Base-by-base conservation (phyloP, 352 stramenopile genomes). In the Pythium brachiatum region DNA sequence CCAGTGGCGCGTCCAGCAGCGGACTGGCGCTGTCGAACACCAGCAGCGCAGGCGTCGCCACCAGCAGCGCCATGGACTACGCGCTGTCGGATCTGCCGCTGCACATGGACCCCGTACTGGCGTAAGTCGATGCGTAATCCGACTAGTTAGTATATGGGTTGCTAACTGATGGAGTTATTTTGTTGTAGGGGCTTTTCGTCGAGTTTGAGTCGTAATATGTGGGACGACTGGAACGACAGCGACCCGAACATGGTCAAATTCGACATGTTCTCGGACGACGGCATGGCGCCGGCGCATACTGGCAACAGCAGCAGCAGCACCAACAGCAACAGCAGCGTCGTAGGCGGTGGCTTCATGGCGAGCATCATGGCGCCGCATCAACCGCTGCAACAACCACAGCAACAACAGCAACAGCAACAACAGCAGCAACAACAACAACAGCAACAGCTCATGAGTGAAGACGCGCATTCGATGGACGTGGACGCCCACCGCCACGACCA, bases 201-300 rank as follows among this genome's bases (percentile, higher is more conserved):
- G n/a, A 89, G 78, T 38, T 70, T 92, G 65, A 92, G 83, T 43
- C 82, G 86, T 41, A 95, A 95, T 64, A 67, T 95, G 21, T 95
- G 86, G 86, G 84, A 93, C 57, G 86, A 95, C 69, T 95, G 86
- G 86, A 95, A 91, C 60, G 86, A 94, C 58, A 82, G 74, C 60
- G 84, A 89, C 53, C 60, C 73, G 27, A 84, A 73, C 57, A 84
- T 92, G 46, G 66, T 69, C 31, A 88, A 89, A 66, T 83, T 91
- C 44, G 80, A 89, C 61, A 86, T 89, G 74, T 83, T 90, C 31
- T 70, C 68, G 15, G 57, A 62, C 54, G 64, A 70, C 18, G 31
- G 32, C 25, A 56, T 58, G 47, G 36, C 54, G 8, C 11, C 47
- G 1, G 29, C 60, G 29, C n/a, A 36, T 4, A 54, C 27, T n/a